Evolutionary conservation across 2,329 filamentous ascomycete species (phyloP), one percentile per base, ranked within the genome.

Genomic region (Diaporthe vexans): DNA sequence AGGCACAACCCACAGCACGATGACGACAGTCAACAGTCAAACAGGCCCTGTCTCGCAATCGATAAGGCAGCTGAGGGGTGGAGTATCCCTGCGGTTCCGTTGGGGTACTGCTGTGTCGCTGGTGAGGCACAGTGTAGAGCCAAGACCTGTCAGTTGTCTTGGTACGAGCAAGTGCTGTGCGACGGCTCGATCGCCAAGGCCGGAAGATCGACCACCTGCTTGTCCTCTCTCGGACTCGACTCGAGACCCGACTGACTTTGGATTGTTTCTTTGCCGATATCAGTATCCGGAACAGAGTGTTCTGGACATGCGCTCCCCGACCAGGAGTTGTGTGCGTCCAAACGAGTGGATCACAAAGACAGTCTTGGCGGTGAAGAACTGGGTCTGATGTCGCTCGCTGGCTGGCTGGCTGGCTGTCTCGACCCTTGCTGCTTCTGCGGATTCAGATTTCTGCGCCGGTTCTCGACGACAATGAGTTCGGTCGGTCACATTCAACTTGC

Each of bases 111-210:
- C 48, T 51, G 46, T 26, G 46, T 51, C 43, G 63, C 63, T 40
- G 48, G 26, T n/a, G 26, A 54, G 63, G 46, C 29, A 68, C 63
- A 52, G 63, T 52, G 63, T 54, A 37, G 63, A n/a, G 63, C 63
- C 63, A 68, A 68, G 63, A 68, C 63, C 63, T 68, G 63, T 68
- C 63, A 68, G 19, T 35, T 54, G 63, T 68, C 63, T 68, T 68
- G 63, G 63, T 68, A 40, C 63, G 48, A 40, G 63, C 40, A 33
- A 24, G 48, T 15, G 63, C 48, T 68, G 63, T 54, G 21, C 46
- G 63, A 24, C 63, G 43, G 63, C 24, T 67, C 33, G 63, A 68
- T 68, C 63, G 63, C 63, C 63, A 68, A 68, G 63, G n/a, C 63
- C 63, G 63, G 48, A 54, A 40, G 63, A 68, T 68, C 63, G 63